These are phyloP conservation scores for Fusarium buharicum DNA, from an alignment of 2,329 filamentous ascomycete species.

Conservation along the genomic window DNA sequence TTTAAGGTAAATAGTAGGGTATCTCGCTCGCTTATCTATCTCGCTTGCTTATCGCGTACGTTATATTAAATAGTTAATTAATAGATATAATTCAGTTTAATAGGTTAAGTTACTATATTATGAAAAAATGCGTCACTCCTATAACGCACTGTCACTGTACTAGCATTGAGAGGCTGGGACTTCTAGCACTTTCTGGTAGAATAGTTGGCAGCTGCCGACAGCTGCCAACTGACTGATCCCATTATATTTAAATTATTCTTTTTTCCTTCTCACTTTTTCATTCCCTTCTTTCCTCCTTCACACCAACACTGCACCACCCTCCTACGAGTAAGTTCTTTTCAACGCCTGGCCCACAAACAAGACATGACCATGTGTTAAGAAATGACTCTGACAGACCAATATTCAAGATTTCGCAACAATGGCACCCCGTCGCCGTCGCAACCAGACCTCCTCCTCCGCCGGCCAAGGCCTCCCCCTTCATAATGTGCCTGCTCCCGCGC, in stretches of 20 bases:
- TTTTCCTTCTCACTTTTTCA: neutral
- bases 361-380: neutral
- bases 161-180: neutral
- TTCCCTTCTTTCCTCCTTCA: neutral
- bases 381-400: neutral
- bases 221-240: conserved; percentile 1
- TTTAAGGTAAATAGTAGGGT: too few relatives aligned
- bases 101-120: too few relatives aligned
- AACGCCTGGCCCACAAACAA: neutral
- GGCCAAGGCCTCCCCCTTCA: neutral
- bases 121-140: neutral
- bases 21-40: too few relatives aligned
- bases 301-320: neutral
- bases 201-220: neutral
- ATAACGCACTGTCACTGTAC: neutral
- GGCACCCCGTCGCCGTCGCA: conserved; percentile 1
- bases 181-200: neutral
- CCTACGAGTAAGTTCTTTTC: neutral
- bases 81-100: too few relatives aligned
- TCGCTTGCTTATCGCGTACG: too few relatives aligned
- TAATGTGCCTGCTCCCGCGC: neutral
- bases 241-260: neutral
- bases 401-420: conserved; percentile 3
- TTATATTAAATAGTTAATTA: too few relatives aligned
- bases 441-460: conserved; percentile 1